Base-by-base conservation (phyloP, 139 green algal species). In the Micractinium conductrix region DNA sequence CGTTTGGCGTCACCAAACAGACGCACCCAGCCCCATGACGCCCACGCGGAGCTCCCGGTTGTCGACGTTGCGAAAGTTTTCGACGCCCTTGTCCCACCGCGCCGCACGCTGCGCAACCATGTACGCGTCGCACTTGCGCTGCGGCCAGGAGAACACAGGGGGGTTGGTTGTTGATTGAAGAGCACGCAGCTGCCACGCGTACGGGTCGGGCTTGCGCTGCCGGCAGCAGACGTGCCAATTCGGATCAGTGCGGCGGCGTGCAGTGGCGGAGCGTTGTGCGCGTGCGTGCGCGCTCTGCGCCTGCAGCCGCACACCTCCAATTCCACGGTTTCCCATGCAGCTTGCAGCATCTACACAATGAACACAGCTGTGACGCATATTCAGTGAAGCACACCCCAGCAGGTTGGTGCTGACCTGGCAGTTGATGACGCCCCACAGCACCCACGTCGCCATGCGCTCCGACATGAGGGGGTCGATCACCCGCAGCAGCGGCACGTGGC, bases 381-480 rank as follows among this genome's bases (percentile, higher is more conserved):
- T n/a, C n/a, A n/a, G n/a, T n/a, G n/a, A n/a, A n/a, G n/a, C n/a
- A n/a, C n/a, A n/a, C n/a, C n/a, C n/a, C n/a, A n/a, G n/a, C n/a
- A n/a, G n/a, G n/a, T n/a, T n/a, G n/a, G n/a, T n/a, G n/a, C 75
- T 7, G 35, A 63, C 63, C 82, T 92, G 88, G 70, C 75, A 87
- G 80, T 90, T 93, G 62, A 93, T 90, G 33, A 92, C 85, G 0
- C 81, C 91, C 91, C 91, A 94, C 63, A 93, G 55, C 45, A 93
- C 89, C 89, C 89, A 95, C 0, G 92, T 93, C 38, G 91, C 89
- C 91, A 95, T 94, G 44, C 92, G 85, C 75, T 91, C 72, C 5
- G 87, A 88, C 69, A 95, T 95, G 0, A 93, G 75, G 0, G 92
- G 92, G 71, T 95, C 92, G 24, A 93, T 89, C 48, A 93, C 86